Base-by-base conservation (phyloP, 208 protist species). In the Kentomonas sorsogonicus region DNA sequence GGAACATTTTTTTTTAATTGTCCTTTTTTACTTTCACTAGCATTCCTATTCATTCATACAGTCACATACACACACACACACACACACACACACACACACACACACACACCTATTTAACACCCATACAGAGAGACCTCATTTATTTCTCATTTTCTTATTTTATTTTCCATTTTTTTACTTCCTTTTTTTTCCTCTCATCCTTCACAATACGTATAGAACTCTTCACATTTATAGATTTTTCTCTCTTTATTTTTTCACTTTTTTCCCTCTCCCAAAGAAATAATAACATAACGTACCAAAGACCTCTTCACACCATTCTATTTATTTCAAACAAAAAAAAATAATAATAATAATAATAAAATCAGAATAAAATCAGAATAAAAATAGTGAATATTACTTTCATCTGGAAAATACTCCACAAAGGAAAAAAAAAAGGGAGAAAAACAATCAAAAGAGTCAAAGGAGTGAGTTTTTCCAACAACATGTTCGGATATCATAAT, bases 301-400 rank as follows among this genome's bases (percentile, higher is more conserved):
- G n/a, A n/a, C n/a, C n/a, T n/a, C n/a, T n/a, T 47, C 5, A 20
- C 23, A 27, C 4, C 23, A 47, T 15, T 18, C 23, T 26, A 11
- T 47, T 26, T 47, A n/a, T n/a, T n/a, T n/a, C n/a, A n/a, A n/a
- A n/a, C n/a, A n/a, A n/a, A n/a, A n/a, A n/a, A n/a, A 20, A 16
- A 31, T 52, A 36, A 52, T 10, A 52, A 52, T 13, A 31, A 31
- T 13, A 29, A 52, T 31, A 52, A 52, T 52, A n/a, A 30, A 52
- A 33, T 33, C 25, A 33, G 31, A 52, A 33, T 13, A 30, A 5
- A 34, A 31, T 20, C n/a, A 7, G 20, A 52, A 18, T 9, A 52
- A 13, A 5, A 18, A 20, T 11, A 30, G 27, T 30, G 16, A 18
- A 3, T 5, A 33, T 5, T 31, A 4, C n/a, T n/a, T 10, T 7